These are phyloP conservation scores for Penicillium digitatum DNA, from an alignment of 2,329 filamentous ascomycete species.

Conservation along the genomic window DNA sequence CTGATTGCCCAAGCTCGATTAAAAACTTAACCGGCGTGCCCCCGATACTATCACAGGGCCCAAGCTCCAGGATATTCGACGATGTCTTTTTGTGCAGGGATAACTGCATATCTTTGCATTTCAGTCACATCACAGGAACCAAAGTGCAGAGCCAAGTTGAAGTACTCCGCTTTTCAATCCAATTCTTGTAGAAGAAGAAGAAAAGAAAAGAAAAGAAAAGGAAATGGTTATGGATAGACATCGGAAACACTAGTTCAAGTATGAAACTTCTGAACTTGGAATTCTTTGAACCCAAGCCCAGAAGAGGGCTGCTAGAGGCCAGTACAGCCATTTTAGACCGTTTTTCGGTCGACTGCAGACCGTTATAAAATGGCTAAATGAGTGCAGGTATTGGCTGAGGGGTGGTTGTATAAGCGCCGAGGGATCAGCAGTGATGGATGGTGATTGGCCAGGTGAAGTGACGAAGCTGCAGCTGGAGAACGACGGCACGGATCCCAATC, in stretches of 20 bases:
- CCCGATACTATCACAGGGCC: constrained; percentile 13
- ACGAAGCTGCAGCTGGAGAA: constrained; percentile 26
- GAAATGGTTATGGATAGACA: constrained; percentile 3
- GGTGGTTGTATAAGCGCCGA: constrained; percentile 20
- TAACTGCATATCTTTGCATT: constrained; percentile 5
- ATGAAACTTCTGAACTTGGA: constrained; percentile 10
- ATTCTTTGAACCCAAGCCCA: background rate
- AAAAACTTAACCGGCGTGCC: constrained; percentile 6
- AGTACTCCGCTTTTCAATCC: background rate
- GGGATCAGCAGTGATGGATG: constrained; percentile 16
- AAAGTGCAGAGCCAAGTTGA: background rate
- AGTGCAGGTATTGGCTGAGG: constrained; percentile 14
- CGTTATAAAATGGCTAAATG: background rate
- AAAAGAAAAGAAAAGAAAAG: background rate
- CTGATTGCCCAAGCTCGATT: constrained; percentile 15
- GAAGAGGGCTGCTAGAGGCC: background rate
- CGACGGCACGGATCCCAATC: constrained; percentile 25
- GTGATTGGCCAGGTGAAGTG: constrained; percentile 24
- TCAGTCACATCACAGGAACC: constrained; percentile 21
- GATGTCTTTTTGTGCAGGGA: constrained; percentile 5
- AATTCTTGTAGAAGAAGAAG: background rate
- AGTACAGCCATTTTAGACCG: background rate
- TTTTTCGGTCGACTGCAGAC: background rate
- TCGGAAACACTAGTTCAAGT: constrained; percentile 5
- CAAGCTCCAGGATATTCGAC: constrained; percentile 8